A percentile compares a stretch with the other conserved stretches of the same genome.
Evolutionary conservation across 2,329 filamentous ascomycete genomes (phyloP).

Genomic region (Paraconiothyrium sp.): DNA sequence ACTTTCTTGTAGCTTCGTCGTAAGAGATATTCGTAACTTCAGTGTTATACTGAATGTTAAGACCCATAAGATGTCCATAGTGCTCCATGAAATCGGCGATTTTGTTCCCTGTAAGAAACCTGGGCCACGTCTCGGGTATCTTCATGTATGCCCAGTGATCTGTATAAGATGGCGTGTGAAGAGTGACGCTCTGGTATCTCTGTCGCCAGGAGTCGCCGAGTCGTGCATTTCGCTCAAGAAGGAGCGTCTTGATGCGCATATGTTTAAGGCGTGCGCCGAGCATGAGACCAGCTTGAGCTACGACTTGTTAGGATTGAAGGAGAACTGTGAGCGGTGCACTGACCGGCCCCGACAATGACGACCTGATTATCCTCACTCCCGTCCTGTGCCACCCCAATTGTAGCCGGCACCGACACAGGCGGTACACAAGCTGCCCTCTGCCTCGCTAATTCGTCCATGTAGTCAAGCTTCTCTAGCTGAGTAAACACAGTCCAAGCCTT

Average conservation of each 20-base stretch:
- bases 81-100: background rate
- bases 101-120: background rate
- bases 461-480: background rate
- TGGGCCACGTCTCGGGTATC: background rate
- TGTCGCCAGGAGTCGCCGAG: background rate
- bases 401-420: background rate
- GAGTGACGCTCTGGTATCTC: background rate
- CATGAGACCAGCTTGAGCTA: conserved; percentile 2
- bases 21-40: background rate
- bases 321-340: background rate
- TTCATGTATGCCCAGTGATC: conserved; percentile 1
- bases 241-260: background rate
- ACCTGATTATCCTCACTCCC: background rate
- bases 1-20: background rate
- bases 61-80: background rate
- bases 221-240: background rate
- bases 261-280: background rate
- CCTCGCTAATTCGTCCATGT: background rate
- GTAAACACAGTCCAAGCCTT: conserved; percentile 2
- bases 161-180: background rate
- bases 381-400: background rate
- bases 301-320: background rate
- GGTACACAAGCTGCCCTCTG: background rate
- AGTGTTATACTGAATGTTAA: background rate
- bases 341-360: background rate